phyloP scores from a whole-genome alignment of 345 rosid genomes.

The Punica granatum region DNA sequence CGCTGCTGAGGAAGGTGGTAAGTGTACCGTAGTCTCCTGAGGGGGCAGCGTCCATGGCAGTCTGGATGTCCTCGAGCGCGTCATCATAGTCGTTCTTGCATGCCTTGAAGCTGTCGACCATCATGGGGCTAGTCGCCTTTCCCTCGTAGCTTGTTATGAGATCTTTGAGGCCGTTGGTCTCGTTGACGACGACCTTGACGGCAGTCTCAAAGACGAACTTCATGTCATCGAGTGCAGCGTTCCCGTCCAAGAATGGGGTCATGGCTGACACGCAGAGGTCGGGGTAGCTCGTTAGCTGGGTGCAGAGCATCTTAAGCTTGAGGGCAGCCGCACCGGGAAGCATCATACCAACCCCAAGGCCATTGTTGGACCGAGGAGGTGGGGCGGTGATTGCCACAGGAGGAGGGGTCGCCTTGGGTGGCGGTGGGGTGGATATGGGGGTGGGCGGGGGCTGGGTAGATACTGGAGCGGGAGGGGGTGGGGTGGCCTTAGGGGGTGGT shows the following conservation, averaged over 20 bases:
- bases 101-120: conserved; percentile 14
- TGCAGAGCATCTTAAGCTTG: conserved; percentile 17
- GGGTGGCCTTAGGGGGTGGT: neutral
- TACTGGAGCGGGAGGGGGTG: neutral
- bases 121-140: neutral
- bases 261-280: conserved; percentile 29
- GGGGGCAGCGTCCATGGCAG: conserved; percentile 30
- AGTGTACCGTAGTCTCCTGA: conserved; percentile 29
- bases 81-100: conserved; percentile 34
- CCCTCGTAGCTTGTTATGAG: neutral
- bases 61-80: conserved; percentile 30
- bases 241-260: conserved; percentile 18
- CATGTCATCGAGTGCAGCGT: conserved; percentile 13
- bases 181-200: conserved; percentile 30
- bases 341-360: neutral
- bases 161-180: conserved; percentile 15
- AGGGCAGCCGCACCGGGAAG: neutral
- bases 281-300: conserved; percentile 22
- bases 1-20: conserved; percentile 41
- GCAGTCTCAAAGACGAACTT: conserved; percentile 22
- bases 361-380: neutral
- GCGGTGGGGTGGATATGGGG: neutral
- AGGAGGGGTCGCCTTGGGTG: neutral
- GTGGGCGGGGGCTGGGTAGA: neutral
- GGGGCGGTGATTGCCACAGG: neutral